These are phyloP conservation scores for Venturia effusa DNA, from an alignment of 2,329 filamentous ascomycete species.

Conservation along the genomic window DNA sequence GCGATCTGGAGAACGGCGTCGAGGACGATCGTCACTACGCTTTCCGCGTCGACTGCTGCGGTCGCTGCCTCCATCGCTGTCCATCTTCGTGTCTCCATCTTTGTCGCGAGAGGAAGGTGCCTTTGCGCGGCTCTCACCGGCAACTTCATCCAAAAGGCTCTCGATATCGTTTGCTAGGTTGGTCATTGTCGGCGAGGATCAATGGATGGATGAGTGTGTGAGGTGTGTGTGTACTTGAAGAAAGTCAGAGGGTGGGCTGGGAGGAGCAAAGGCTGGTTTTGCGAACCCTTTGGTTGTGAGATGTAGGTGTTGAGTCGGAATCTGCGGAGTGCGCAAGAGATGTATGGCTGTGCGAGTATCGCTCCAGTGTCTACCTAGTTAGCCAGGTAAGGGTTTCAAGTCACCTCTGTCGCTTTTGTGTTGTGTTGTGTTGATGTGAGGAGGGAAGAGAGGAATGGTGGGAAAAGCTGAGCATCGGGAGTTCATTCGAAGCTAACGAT, in stretches of 20 bases:
- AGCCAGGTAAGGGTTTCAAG: not conserved
- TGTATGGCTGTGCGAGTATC: not conserved
- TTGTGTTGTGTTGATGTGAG: not conserved
- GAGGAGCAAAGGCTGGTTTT: not conserved
- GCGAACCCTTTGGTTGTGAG: not conserved
- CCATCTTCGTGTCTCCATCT: constrained; percentile 1
- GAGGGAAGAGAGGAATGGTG: not conserved
- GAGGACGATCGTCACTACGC: not conserved
- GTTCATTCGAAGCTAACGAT: not conserved
- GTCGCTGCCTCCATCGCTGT: not conserved
- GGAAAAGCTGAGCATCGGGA: not conserved
- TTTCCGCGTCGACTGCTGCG: not conserved
- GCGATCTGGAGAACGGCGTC: not conserved
- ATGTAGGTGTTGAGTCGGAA: not conserved
- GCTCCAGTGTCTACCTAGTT: not conserved
- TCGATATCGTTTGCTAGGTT: constrained; percentile 1
- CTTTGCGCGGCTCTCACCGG: not conserved
- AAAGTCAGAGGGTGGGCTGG: not conserved
- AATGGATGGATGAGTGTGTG: not conserved
- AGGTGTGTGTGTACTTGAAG: constrained; percentile 4
- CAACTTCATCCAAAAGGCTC: not conserved
- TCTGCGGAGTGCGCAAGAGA: not conserved
- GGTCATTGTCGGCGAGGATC: constrained; percentile 1
- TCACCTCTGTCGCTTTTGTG: not conserved
- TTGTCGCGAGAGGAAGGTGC: not conserved